Percentiles rank a stretch among this genome's conserved stretches.
phyloP scores from a whole-genome alignment of 805 yeast genomes.

The Ogataea populi-albae region DNA sequence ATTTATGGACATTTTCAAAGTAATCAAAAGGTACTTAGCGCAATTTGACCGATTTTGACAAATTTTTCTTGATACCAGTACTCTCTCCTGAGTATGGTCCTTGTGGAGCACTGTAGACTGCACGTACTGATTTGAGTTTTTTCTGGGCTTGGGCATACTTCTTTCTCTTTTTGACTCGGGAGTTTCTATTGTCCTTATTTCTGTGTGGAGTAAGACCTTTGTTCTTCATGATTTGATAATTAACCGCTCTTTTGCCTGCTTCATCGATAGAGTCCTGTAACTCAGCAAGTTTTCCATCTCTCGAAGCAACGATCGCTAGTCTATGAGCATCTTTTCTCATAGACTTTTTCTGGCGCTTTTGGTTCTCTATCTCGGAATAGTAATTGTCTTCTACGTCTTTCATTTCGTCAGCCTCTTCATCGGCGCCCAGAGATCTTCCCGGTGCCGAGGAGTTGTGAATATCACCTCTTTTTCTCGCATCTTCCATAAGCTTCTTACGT shows the following conservation, averaged over 20 bases:
- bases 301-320: slow-evolving; percentile 72
- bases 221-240: slow-evolving; percentile 92
- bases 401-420: slow-evolving; percentile 49
- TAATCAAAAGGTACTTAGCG: slow-evolving; percentile 27
- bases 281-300: slow-evolving; percentile 79
- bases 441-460: slow-evolving; percentile 38
- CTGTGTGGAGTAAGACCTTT: slow-evolving; percentile 93
- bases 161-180: slow-evolving; percentile 98
- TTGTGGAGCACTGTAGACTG: slow-evolving; percentile 72
- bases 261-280: slow-evolving; percentile 62
- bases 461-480: slow-evolving; percentile 83
- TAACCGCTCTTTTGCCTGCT: slow-evolving; percentile 91
- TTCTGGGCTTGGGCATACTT: slow-evolving; percentile 93
- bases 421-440: slow-evolving; percentile 55
- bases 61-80: slow-evolving; percentile 95
- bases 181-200: slow-evolving; percentile 89
- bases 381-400: slow-evolving; percentile 46
- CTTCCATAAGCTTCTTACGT: slow-evolving; percentile 81
- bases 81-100: slow-evolving; percentile 90
- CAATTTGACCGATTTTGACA: slow-evolving; percentile 84
- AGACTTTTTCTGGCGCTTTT: slow-evolving; percentile 46
- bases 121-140: slow-evolving; percentile 86
- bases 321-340: slow-evolving; percentile 63
- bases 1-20: no score
- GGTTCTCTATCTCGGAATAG: slow-evolving; percentile 52